Conservation (phyloP, 805 yeast genomes). For the Candida taoyuanica region DNA sequence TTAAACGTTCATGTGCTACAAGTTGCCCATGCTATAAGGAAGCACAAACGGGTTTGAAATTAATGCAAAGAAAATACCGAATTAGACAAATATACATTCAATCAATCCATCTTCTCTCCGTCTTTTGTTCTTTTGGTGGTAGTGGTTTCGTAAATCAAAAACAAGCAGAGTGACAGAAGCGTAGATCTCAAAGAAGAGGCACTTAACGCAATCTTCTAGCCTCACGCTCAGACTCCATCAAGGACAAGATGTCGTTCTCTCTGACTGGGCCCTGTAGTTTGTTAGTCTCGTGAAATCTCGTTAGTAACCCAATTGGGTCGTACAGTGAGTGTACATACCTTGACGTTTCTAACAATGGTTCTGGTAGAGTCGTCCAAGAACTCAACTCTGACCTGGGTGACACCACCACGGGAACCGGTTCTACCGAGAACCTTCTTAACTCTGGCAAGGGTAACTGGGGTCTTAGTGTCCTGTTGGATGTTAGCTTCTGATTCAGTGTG, state of each 20-base stretch:
- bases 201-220: constrained; percentile 88
- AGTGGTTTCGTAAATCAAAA: no score
- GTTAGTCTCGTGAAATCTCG: constrained; percentile 9
- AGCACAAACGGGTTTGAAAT: neutral
- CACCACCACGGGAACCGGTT: constrained; percentile 99
- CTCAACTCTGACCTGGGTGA: constrained; percentile 97
- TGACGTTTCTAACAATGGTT: constrained; percentile 95
- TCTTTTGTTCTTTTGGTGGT: no score
- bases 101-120: constrained; percentile 24
- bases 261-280: constrained; percentile 74
- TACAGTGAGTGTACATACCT: constrained; percentile 29
- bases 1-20: no score
- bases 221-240: constrained; percentile 99
- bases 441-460: constrained; percentile 95
- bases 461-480: constrained; percentile 26
- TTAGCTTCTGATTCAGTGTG: constrained; percentile 1
- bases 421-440: constrained; percentile 99
- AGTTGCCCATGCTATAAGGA: neutral
- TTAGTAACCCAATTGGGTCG: neutral
- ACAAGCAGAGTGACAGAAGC: constrained; percentile 15
- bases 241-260: constrained; percentile 96
- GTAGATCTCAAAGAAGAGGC: constrained; percentile 20
- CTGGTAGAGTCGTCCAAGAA: constrained; percentile 93
- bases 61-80: constrained; percentile 8
- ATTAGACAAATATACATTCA: constrained; percentile 28